Percentiles rank a stretch among this genome's conserved stretches.
phyloP scores from a whole-genome alignment of 768 basidiomycete species.

The Collybiopsis luxurians region DNA sequence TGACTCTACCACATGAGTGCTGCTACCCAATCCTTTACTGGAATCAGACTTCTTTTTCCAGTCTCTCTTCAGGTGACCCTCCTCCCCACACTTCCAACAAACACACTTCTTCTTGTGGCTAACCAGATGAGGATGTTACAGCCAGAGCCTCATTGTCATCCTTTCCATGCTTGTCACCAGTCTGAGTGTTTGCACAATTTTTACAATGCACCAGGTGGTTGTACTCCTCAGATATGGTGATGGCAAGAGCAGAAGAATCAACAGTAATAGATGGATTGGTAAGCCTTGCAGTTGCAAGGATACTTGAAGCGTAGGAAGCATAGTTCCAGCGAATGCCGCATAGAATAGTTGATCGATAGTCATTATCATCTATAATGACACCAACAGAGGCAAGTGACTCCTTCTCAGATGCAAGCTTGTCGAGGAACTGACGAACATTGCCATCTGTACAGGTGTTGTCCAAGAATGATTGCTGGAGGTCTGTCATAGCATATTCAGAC shows the following conservation, averaged over 20 bases:
- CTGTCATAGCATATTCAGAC: conserved; percentile 26
- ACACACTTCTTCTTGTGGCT: neutral
- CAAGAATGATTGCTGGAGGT: conserved; percentile 24
- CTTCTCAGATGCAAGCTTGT: conserved; percentile 16
- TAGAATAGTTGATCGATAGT: conserved; percentile 31
- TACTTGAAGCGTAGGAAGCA: conserved; percentile 24
- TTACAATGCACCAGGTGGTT: conserved; percentile 4
- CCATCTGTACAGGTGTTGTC: conserved; percentile 23
- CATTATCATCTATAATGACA: conserved; percentile 25
- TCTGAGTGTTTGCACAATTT: neutral
- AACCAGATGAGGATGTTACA: conserved; percentile 2
- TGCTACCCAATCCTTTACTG: too few species aligned
- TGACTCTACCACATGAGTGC: neutral
- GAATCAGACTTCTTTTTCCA: neutral
- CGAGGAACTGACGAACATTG: conserved; percentile 26
- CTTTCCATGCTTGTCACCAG: conserved; percentile 4
- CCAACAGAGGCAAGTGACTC: conserved; percentile 25
- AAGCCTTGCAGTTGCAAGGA: conserved; percentile 17
- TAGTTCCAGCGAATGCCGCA: conserved; percentile 24
- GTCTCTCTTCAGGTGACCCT: conserved; percentile 18
- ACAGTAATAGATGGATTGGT: conserved; percentile 10
- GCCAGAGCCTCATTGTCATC: conserved; percentile 19
- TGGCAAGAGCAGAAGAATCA: conserved; percentile 19
- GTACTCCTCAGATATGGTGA: conserved; percentile 14
- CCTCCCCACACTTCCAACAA: conserved; percentile 27